Evolutionary conservation across 2,329 filamentous ascomycete genomes (phyloP).

Genomic region (Monosporascus sp.): DNA sequence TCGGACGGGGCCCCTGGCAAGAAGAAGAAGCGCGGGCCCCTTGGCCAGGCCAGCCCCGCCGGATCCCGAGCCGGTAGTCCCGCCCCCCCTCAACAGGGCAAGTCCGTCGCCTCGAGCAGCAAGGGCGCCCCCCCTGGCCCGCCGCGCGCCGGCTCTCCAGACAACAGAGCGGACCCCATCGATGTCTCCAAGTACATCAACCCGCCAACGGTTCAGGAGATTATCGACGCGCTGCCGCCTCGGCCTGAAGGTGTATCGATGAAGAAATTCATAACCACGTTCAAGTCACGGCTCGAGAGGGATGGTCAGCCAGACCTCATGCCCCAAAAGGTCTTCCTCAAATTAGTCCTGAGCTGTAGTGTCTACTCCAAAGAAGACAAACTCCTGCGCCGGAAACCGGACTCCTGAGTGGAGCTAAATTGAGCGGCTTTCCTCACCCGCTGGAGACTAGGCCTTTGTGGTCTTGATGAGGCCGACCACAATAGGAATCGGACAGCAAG

Average conservation of each 20-base stretch:
- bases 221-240: constrained; percentile 48
- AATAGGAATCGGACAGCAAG: no score
- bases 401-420: constrained; percentile 1
- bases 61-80: constrained; percentile 61
- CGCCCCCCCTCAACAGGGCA: constrained; percentile 36
- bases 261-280: constrained; percentile 47
- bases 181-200: constrained; percentile 8
- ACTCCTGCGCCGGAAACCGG: constrained; percentile 40
- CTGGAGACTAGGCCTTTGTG: background rate
- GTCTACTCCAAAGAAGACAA: constrained; percentile 52
- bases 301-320: constrained; percentile 47
- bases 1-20: constrained; percentile 51
- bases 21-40: constrained; percentile 44
- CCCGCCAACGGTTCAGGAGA: constrained; percentile 45
- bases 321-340: constrained; percentile 51
- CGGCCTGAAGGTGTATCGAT: constrained; percentile 49
- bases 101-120: constrained; percentile 10
- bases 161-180: constrained; percentile 2
- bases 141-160: constrained; percentile 29
- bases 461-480: no score
- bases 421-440: no score
- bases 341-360: constrained; percentile 51
- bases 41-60: constrained; percentile 45
- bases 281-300: constrained; percentile 47
- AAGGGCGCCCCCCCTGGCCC: constrained; percentile 9